Evolutionary conservation across 352 stramenopile species (phyloP), one percentile per base, ranked within the genome.

Genomic region (Achlya hypogyna): DNA sequence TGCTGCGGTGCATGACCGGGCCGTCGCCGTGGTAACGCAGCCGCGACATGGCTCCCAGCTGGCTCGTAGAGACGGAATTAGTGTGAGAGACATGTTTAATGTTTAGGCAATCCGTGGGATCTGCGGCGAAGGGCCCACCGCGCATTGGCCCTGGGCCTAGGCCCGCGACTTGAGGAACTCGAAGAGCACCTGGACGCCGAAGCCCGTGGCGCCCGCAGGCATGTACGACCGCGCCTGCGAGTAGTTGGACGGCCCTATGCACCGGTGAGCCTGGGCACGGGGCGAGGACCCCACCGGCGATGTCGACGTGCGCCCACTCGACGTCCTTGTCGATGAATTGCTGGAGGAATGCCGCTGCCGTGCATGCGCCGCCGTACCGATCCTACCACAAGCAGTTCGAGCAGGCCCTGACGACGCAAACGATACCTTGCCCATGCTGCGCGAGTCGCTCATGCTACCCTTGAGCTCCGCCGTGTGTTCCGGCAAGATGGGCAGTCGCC

Each of bases 271-370:
- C 45, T 42, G 3, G n/a, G 45, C 5, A 51, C 31, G 20, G 38
- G 16, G 9, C n/a, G 22, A 29, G n/a, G 35, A 14, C 51, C 8
- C 16, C 6, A 53, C 88, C 88, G 2, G 89, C 89, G 63, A 96
- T 96, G 71, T 97, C 89, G 51, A 97, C 63, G 74, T 97, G 89
- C 5, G 87, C 88, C 89, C 89, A 97, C 54, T 87, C 69, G 22
- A 96, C 81, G 47, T 84, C 84, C 60, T 93, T 79, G 40, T 91
- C 81, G 5, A 96, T 73, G 67, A 96, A 96, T 70, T 96, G 84
- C 70, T 95, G 79, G 35, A 96, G 70, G 71, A 96, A 96, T 9
- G 88, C 88, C 20, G 88, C 88, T 6, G 88, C 88, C 6, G 86
- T 94, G 69, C 74, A 89, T 0, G 88, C 87, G 23, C 88, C 88